Conservation (phyloP, 1,139 yeast genomes). For the Kurtzmaniella quercitrusa region DNA sequence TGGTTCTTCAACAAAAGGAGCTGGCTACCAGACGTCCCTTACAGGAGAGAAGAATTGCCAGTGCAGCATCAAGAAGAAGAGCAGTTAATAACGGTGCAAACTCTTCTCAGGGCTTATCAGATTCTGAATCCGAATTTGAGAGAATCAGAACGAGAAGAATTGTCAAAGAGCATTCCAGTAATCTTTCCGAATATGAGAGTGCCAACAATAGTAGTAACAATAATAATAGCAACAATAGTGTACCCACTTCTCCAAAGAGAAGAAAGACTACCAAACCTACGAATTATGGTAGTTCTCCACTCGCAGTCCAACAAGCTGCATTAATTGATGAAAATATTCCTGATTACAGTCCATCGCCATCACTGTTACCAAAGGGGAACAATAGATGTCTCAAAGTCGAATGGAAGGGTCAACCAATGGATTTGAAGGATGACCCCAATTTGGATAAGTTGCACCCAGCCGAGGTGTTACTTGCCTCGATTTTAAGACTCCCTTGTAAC, state of each 20-base stretch:
- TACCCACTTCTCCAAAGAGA: constrained; percentile 33
- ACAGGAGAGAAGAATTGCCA: constrained; percentile 24
- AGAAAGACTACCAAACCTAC: constrained; percentile 24
- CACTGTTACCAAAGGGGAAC: constrained; percentile 63
- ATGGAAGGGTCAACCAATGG: constrained; percentile 99
- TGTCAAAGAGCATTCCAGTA: constrained; percentile 32
- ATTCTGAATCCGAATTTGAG: constrained; percentile 33
- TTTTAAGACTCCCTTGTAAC: constrained; percentile 81
- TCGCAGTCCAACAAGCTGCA: constrained; percentile 41
- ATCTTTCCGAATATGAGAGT: constrained; percentile 13
- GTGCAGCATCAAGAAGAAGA: constrained; percentile 16
- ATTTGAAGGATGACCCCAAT: constrained; percentile 72
- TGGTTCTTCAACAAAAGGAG: constrained; percentile 21
- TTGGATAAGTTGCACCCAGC: constrained; percentile 78
- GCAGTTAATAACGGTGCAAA: constrained; percentile 19
- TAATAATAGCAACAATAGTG: constrained; percentile 6
- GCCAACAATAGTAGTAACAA: constrained; percentile 10
- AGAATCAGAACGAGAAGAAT: constrained; percentile 59
- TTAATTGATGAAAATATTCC: constrained; percentile 53
- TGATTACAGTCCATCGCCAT: constrained; percentile 75
- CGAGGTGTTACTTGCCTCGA: constrained; percentile 81
- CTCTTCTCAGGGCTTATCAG: constrained; percentile 17
- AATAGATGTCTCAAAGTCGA: constrained; percentile 76
- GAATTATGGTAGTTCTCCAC: constrained; percentile 24
- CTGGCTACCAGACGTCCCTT: constrained; percentile 18